Base-by-base conservation (phyloP, 2,329 filamentous ascomycete species). In the Lachnellula willkommii region DNA sequence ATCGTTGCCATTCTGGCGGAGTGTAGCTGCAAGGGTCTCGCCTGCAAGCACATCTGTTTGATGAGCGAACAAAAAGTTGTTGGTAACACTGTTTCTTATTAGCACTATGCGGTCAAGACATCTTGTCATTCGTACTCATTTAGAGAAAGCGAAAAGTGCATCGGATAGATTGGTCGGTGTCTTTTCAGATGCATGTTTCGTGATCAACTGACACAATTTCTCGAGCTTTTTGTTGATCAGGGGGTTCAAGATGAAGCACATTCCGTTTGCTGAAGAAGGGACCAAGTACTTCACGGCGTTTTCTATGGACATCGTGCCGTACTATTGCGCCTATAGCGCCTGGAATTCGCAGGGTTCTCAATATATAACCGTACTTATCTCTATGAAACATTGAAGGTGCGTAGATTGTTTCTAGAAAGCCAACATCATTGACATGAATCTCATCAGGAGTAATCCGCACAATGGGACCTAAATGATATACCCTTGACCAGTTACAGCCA, bases 391-490 rank as follows among this genome's bases (percentile, higher is more conserved):
- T 54, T n/a, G 55, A 53, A 4, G 55, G 50, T 53, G 56, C 47
- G 40, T 72, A 71, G 1, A 71, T 50, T 2, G 58, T 48, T 37
- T 68, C 63, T 42, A 68, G 66, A 54, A 67, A 69, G 2, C 63
- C 62, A 11, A 65, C 62, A 32, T 73, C 69, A 24, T 65, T 50
- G 43, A 69, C 64, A 43, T 68, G 67, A 4, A 69, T 66, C n/a
- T 63, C 57, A 12, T 55, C 28, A 4, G 55, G 52, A 50, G 69
- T 71, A 49, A 71, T 65, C 1, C 69, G 61, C 3, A 72, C 63
- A 22, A 72, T 69, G 4, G 68, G 70, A 4, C 69, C 68, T 70
- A 22, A 12, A 14, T 14, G 6, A 26, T 12, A 11, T 11, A 9
- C 9, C 4, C 28, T 9, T 32, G 17, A 17, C 17, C 15, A 40